A percentile compares a stretch with the other conserved stretches of the same genome.
Conservation (phyloP, 129 eudicot species). For the Lactuca saligna region DNA sequence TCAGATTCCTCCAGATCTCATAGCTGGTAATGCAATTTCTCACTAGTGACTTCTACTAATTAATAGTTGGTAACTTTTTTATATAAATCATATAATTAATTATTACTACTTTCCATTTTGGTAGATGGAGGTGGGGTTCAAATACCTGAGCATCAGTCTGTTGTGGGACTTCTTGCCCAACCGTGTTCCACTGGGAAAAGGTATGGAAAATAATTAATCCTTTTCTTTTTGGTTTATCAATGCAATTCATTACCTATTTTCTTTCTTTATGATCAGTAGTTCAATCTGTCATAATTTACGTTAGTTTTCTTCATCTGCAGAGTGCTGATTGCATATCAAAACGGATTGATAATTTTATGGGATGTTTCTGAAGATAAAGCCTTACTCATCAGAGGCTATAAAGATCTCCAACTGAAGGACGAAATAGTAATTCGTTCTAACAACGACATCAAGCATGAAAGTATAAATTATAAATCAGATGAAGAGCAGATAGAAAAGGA, state of each 20-base stretch:
- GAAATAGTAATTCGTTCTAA: constrained; percentile 40
- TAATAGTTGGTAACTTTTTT: constrained; percentile 16
- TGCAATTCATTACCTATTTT: background rate
- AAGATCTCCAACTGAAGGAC: constrained; percentile 59
- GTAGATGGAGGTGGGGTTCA: constrained; percentile 72
- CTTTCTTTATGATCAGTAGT: background rate
- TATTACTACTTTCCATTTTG: constrained; percentile 18
- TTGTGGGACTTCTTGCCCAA: constrained; percentile 88
- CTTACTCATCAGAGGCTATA: constrained; percentile 51
- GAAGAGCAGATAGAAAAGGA: constrained; percentile 73
- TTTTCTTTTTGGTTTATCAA: background rate
- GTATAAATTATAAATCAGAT: constrained; percentile 35
- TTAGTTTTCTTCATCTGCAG: constrained; percentile 41
- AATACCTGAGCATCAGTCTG: constrained; percentile 57
- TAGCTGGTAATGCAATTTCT: constrained; percentile 59
- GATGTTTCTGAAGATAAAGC: constrained; percentile 77
- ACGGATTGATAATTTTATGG: constrained; percentile 80
- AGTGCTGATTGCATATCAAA: constrained; percentile 79
- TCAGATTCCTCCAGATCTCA: constrained; percentile 68
- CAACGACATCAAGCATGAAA: constrained; percentile 43
- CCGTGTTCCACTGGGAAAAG: constrained; percentile 82
- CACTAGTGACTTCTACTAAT: background rate
- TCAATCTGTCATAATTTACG: constrained; percentile 6
- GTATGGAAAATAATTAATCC: constrained; percentile 29
- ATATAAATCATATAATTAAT: constrained; percentile 1